phyloP scores from a whole-genome alignment of 2,329 filamentous ascomycete species.

The Ceratocystis lukuohia region DNA sequence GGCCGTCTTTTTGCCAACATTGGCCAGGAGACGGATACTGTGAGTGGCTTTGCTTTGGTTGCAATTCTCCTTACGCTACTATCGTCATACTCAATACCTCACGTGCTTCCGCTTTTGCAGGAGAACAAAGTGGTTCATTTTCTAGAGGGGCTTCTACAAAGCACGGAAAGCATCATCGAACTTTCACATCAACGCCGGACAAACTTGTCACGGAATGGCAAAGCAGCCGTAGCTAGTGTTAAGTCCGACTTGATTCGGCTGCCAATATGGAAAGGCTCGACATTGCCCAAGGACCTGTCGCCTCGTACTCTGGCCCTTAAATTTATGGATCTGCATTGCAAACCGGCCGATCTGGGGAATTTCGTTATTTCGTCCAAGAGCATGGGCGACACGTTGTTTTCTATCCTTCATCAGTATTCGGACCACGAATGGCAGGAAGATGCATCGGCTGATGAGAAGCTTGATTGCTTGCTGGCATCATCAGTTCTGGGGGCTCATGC shows the following conservation, averaged over 20 bases:
- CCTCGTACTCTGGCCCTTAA: slow-evolving; percentile 47
- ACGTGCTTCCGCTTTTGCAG: slow-evolving; percentile 44
- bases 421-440: slow-evolving; percentile 18
- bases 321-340: slow-evolving; percentile 19
- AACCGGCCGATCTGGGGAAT: slow-evolving; percentile 17
- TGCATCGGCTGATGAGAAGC: slow-evolving; percentile 16
- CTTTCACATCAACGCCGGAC: slow-evolving; percentile 51
- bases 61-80: slow-evolving; percentile 51
- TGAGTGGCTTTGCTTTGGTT: slow-evolving; percentile 51
- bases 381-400: slow-evolving; percentile 21
- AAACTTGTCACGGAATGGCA: slow-evolving; percentile 55
- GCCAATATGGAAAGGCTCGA: slow-evolving; percentile 44
- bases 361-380: slow-evolving; percentile 16
- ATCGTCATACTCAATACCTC: slow-evolving; percentile 44
- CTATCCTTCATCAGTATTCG: slow-evolving; percentile 17
- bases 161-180: slow-evolving; percentile 41
- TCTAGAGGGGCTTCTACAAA: slow-evolving; percentile 41
- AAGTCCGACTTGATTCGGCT: slow-evolving; percentile 40
- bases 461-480: slow-evolving; percentile 24
- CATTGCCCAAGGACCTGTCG: slow-evolving; percentile 39
- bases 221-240: slow-evolving; percentile 41
- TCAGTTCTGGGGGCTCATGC: slow-evolving; percentile 44
- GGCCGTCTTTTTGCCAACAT: slow-evolving; percentile 52
- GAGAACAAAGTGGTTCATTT: slow-evolving; percentile 41
- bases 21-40: slow-evolving; percentile 43